Conservation (phyloP, 2,329 filamentous ascomycete species). For the Sarocladium strictum region DNA sequence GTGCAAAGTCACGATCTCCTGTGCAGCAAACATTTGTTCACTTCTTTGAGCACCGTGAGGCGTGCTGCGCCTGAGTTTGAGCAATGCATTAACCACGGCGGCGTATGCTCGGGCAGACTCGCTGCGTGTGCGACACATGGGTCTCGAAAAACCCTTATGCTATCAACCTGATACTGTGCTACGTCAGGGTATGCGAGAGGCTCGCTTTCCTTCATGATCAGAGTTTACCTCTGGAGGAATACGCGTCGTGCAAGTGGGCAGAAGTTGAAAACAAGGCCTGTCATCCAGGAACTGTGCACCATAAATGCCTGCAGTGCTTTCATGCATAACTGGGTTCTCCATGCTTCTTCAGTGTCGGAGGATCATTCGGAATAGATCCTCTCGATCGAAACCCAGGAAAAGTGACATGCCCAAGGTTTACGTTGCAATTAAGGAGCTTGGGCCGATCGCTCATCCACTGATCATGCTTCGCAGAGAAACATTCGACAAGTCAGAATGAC, state of each 20-base stretch:
- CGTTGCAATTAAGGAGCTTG: neutral
- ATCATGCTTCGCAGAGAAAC: neutral
- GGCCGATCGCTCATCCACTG: neutral
- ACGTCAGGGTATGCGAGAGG: neutral
- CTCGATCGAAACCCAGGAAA: neutral
- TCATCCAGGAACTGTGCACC: too few relatives aligned
- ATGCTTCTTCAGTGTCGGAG: neutral
- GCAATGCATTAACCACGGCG: neutral
- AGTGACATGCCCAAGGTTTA: neutral
- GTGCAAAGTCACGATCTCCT: neutral
- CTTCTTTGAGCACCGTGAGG: neutral
- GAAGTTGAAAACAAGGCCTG: neutral
- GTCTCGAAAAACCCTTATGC: neutral
- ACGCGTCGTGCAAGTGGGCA: too few relatives aligned
- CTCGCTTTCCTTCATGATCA: neutral
- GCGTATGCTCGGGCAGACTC: neutral
- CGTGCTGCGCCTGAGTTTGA: neutral
- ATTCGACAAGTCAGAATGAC: neutral
- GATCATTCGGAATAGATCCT: neutral
- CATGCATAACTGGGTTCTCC: too few relatives aligned
- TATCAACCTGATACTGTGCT: constrained; percentile 4
- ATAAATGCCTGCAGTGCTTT: too few relatives aligned
- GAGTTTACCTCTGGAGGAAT: too few relatives aligned
- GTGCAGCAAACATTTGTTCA: neutral
- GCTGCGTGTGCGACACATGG: neutral